Conservation (phyloP, 225 moss, liverwort and hornwort genomes). For the Pseudisothecium myosuroides region DNA sequence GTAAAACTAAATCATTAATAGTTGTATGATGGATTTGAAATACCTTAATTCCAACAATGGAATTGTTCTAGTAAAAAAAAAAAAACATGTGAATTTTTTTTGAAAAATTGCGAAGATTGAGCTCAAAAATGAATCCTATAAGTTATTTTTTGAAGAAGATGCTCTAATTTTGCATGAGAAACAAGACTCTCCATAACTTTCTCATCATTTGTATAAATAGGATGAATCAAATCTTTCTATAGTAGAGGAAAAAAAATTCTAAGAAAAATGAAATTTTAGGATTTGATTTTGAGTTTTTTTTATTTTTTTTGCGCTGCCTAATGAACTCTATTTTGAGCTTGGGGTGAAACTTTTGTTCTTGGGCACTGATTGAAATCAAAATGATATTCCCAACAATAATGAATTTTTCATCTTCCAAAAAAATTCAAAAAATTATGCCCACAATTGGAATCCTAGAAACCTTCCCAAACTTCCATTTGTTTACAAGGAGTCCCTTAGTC, state of each 20-base stretch:
- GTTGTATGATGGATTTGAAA: not conserved
- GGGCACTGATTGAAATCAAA: rapidly evolving
- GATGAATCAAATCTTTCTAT: not conserved
- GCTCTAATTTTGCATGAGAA: not conserved
- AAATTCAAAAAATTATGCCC: not conserved
- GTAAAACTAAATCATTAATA: too few species aligned
- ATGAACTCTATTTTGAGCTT: not conserved
- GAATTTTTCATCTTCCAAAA: not conserved
- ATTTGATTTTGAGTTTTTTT: not conserved
- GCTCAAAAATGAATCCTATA: not conserved
- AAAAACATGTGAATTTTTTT: not conserved
- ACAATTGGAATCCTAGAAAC: not conserved
- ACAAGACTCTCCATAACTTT: not conserved
- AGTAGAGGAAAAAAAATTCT: too few species aligned
- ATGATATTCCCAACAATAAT: not conserved
- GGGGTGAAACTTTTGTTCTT: not conserved
- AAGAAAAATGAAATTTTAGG: too few species aligned
- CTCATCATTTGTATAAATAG: too few species aligned
- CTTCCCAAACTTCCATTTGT: not conserved
- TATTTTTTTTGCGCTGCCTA: not conserved
- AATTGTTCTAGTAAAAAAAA: not conserved
- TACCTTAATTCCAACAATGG: not conserved
- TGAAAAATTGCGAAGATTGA: not conserved
- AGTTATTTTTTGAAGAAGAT: not conserved
- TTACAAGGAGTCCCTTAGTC: not conserved